Base-by-base conservation (phyloP, 2,329 filamentous ascomycete genomes). In the Diplodia scrobiculata region DNA sequence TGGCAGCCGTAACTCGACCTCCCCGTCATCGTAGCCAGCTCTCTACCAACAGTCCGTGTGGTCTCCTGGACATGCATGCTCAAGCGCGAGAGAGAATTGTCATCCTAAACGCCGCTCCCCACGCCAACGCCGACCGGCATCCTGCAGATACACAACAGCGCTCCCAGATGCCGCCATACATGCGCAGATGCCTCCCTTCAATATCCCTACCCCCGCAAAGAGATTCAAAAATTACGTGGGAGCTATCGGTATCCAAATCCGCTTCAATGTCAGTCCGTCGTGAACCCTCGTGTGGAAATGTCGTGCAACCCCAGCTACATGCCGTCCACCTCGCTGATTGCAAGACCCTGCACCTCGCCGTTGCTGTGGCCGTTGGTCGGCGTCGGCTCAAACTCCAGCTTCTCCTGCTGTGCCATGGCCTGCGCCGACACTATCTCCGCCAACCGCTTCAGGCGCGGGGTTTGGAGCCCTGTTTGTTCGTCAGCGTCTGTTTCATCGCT, bases 401-500 rank as follows among this genome's bases (percentile, higher is more conserved):
- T 94, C 80, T 96, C 92, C 79, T 96, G 92, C 78, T 98, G 94
- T 66, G 93, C 92, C 74, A 98, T 94, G 36, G 95, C 95, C 80
- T 99, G 95, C 36, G 92, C 91, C 45, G 92, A 96, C 55, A 99
- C 95, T 70, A 99, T 98, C 80, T 99, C 95, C n/a, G 95, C 95
- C 64, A 99, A 84, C 68, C 95, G 89, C 84, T 98, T 98, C 69
- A 99, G 81, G 68, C 94, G 88, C 55, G 94, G 94, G 67, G 93
- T 97, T 91, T 97, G 93, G 59, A 97, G 87, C 94, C 92, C 91
- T 95, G 47, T 52, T 19, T 32, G 10, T 7, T 13, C 11, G 32
- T 65, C 17, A 64, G 60, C 32, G 2, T 5, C 14, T 9, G 27
- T 5, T 4, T 25, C 6, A 2, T 55, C 14, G 11, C n/a, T 2